Conservation (phyloP, 139 green algal genomes). For the Ettlia oleoabundans region DNA sequence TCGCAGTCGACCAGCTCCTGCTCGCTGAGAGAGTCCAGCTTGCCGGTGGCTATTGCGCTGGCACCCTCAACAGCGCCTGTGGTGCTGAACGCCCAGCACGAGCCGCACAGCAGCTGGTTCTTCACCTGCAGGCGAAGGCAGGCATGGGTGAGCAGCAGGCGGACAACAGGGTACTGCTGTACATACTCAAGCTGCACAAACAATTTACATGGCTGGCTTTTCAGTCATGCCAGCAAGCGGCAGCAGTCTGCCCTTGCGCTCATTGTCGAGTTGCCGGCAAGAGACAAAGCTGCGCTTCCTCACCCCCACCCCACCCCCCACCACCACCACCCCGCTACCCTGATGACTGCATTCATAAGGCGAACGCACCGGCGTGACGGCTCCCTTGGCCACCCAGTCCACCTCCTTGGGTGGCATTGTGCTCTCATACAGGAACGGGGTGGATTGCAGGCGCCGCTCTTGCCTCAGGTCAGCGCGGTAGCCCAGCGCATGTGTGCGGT, state of each 20-base stretch:
- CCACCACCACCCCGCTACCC: too few relatives aligned
- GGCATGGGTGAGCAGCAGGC: too few relatives aligned
- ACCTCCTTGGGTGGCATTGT: constrained; percentile 57
- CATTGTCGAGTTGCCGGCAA: too few relatives aligned
- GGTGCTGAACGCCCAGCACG: constrained; percentile 97
- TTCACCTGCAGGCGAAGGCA: constrained; percentile 72
- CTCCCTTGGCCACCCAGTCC: constrained; percentile 87
- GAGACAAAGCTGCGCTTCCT: too few relatives aligned
- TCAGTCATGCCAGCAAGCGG: too few relatives aligned
- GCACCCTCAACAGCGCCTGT: constrained; percentile 93
- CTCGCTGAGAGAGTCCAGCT: constrained; percentile 88
- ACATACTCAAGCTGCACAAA: too few relatives aligned
- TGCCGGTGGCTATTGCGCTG: constrained; percentile 83
- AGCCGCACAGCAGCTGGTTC: constrained; percentile 95
- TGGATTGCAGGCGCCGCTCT: not conserved
- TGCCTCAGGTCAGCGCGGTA: constrained; percentile 44
- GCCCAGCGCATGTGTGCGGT: constrained; percentile 70
- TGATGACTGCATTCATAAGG: not conserved
- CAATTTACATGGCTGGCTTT: too few relatives aligned
- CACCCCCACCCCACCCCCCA: too few relatives aligned
- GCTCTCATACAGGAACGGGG: constrained; percentile 64
- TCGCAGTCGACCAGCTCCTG: constrained; percentile 95
- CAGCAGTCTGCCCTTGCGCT: too few relatives aligned
- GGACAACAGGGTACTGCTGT: too few relatives aligned
- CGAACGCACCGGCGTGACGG: constrained; percentile 66